A percentile compares a stretch with the other conserved stretches of the same genome.
Conservation (phyloP, 805 yeast genomes). For the Myxozyma vanderwaltii region DNA sequence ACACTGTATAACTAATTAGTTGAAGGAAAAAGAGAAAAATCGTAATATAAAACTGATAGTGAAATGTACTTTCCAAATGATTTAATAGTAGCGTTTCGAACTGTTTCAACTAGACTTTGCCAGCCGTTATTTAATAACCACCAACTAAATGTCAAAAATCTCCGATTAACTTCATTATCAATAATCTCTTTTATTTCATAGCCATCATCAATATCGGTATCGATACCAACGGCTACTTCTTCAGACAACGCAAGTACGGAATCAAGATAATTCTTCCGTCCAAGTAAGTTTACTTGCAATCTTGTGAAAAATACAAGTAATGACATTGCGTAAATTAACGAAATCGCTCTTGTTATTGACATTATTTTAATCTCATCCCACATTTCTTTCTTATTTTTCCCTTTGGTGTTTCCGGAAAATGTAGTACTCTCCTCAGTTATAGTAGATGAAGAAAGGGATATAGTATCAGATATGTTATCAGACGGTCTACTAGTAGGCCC, state of each 20-base stretch:
- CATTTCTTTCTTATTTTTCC: conserved; percentile 61
- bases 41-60: too few species aligned
- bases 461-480: conserved; percentile 7
- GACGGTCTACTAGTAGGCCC: background rate
- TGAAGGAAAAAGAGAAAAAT: too few species aligned
- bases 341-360: conserved; percentile 70
- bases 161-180: conserved; percentile 58
- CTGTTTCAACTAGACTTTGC: conserved; percentile 55
- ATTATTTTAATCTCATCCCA: conserved; percentile 82
- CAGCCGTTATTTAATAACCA: conserved; percentile 91
- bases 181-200: conserved; percentile 32
- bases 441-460: conserved; percentile 26
- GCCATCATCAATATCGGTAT: conserved; percentile 35
- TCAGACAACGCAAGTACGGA: conserved; percentile 51
- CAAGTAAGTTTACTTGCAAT: conserved; percentile 82
- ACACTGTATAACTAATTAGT: background rate
- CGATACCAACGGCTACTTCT: conserved; percentile 12
- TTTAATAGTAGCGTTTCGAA: conserved; percentile 58
- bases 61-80: conserved; percentile 52
- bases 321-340: conserved; percentile 68
- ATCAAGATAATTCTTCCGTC: conserved; percentile 81
- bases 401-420: conserved; percentile 5
- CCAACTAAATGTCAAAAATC: conserved; percentile 86
- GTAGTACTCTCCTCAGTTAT: conserved; percentile 33
- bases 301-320: conserved; percentile 76